Percentiles rank a stretch among this genome's conserved stretches.
These are phyloP conservation scores for Hamamelis virginiana DNA, from an alignment of 164 flowering plant genomes.

Conservation along the genomic window DNA sequence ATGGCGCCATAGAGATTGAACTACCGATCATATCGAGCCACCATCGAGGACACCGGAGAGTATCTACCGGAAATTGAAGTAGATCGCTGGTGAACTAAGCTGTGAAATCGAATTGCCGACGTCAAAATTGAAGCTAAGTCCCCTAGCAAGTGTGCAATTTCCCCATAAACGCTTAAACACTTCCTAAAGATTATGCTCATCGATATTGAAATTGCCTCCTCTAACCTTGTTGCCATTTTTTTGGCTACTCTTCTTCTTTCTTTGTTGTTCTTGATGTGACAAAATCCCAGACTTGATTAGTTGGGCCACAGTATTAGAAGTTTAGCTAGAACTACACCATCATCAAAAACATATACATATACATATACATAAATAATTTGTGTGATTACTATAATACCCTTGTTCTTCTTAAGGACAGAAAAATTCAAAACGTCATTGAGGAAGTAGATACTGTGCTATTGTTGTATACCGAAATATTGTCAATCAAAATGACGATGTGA, in stretches of 20 bases:
- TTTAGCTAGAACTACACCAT: not conserved
- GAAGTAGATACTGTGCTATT: not conserved
- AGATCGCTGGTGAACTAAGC: constrained; percentile 11
- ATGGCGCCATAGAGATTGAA: too few relatives aligned
- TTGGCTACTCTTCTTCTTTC: not conserved
- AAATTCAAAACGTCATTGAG: too few relatives aligned
- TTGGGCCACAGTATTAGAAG: not conserved
- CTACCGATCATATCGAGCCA: constrained; percentile 28
- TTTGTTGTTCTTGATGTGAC: not conserved
- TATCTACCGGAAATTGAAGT: constrained; percentile 9
- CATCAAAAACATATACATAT: too few relatives aligned
- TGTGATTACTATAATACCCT: constrained; percentile 8
- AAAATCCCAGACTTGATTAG: not conserved
- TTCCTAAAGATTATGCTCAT: constrained; percentile 36
- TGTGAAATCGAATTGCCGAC: constrained; percentile 27
- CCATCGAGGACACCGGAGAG: constrained; percentile 26
- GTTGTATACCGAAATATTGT: too few relatives aligned
- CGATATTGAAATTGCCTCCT: constrained; percentile 22
- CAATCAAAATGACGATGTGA: too few relatives aligned
- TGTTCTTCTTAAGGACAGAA: not conserved
- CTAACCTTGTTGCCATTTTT: constrained; percentile 20
- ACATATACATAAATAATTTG: not conserved
- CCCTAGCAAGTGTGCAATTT: constrained; percentile 20
- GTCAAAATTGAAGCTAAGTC: constrained; percentile 21
- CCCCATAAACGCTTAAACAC: constrained; percentile 25